Evolutionary conservation across 441 rosid species (phyloP), one percentile per base, ranked within the genome.

Genomic region (Adansonia rubrostipa): DNA sequence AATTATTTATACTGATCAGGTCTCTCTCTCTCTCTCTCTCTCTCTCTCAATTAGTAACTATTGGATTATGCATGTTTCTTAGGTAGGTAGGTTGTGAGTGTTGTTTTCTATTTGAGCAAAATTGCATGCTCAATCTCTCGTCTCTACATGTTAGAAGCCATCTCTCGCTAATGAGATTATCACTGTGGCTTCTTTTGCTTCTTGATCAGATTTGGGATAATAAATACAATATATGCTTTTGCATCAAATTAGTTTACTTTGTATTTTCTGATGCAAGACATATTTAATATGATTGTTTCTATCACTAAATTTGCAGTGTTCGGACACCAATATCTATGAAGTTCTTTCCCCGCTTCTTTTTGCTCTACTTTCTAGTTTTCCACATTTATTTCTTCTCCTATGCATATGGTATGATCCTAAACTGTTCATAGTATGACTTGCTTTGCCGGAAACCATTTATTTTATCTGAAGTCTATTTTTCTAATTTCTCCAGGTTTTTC

Each of bases 271-370:
- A 74, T 54, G 3, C 4, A 9, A 74, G 60, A 61, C 58, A 22
- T 54, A 78, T 69, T 71, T 79, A 50, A 84, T 70, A 57, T 80
- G 40, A 5, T 74, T 86, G 33, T 77, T 4, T 36, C 75, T 80
- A 15, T 65, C 44, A 19, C 80, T 58, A 15, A 75, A 57, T 70
- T 36, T 85, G 91, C 95, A 96, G 99, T 82, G 99, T 94, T 48
- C 92, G 97, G 79, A 96, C 99, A 5, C 97, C 99, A 74, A 88
- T 96, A 87, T 96, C 98, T 64, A 93, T 94, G 98, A 96, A 96
- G 92, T 96, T 94, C 90, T 96, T 96, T 80, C 98, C 99, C 2
- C 98, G 98, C 78, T 96, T 96, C 92, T 94, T 96, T 68, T 80
- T 93, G 84, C 96, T 96, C 33, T 96, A 96, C 84, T 94, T 96